Base-by-base conservation (phyloP, 1,139 yeast genomes). In the Geotrichum bryndzae region DNA sequence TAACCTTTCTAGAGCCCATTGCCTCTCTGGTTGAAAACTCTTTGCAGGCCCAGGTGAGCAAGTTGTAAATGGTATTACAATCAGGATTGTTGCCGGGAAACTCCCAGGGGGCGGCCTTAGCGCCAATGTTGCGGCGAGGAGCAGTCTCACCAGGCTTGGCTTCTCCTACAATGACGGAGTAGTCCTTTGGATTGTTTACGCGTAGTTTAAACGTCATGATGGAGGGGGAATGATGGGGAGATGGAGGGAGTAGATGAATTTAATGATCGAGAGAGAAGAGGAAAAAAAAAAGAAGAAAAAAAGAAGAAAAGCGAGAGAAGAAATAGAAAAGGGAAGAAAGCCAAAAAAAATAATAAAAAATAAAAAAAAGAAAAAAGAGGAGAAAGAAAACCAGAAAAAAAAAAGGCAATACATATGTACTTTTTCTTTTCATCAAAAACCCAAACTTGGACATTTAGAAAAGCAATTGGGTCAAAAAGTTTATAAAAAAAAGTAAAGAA, bases 81-180 rank as follows among this genome's bases (percentile, higher is more conserved):
- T 72, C 72, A 25, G 71, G 70, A 58, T 67, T 68, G 61, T 69
- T 65, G 41, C 68, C 70, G 3, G 81, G 81, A n/a, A 69, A 63
- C 13, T 61, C 62, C 69, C 73, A 68, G 27, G 80, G 73, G 3
- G 77, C 87, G 56, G 82, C 82, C 67, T 83, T 84, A 62, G 84
- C 85, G 61, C 63, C 84, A 63, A 80, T 79, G 71, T 84, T 88
- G 78, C 96, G 85, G 77, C 96, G 85, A 66, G 96, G 96, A 2
- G 96, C 96, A 35, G 97, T 88, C 77, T 92, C 97, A 64, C 96
- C 95, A 11, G 84, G 82, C 70, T 83, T 83, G 51, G 94, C 92
- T 63, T 87, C 87, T 50, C 96, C 96, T 48, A 89, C 95, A 50
- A 86, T 85, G 51, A 88, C 92, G 23, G 63, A 60, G 50, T 53